Evolutionary conservation across 176 grass and related monocot species (phyloP), one percentile per base, ranked within the genome.

Genomic region (Phragmites australis): DNA sequence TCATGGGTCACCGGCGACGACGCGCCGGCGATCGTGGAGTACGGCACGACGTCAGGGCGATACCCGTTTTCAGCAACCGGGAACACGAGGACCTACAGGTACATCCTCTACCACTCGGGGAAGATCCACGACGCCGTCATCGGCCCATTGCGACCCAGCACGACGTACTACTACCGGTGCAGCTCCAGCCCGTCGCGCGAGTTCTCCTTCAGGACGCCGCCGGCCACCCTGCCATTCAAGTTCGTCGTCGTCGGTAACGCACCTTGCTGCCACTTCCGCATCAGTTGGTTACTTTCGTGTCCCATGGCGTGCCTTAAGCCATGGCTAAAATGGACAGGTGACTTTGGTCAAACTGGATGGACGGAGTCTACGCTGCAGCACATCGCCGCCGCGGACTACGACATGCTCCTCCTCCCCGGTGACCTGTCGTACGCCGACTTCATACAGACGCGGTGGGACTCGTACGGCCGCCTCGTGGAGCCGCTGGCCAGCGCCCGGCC

Each of bases 141-240:
- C 18, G 95, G 92, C 5, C 92, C 95, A 0, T 74, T 97, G 2
- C 74, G 75, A 11, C 81, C 90, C 2, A 34, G 80, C 80, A 90
- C 87, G 0, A 89, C 91, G 8, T 97, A 97, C 56, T 88, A 90
- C 91, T 97, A 97, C 72, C 88, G 89, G 4, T 97, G 92, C 83
- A 84, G 94, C 10, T 0, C 2, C 75, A 80, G 25, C 69, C 25
- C 18, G 72, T 49, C 68, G 80, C 75, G 87, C 44, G 88, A 94
- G 65, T 72, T 93, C 72, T 94, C 45, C 55, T 88, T 97, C 83
- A 84, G 87, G 45, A 94, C 95, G 13, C 81, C 92, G 54, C 92
- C 95, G 2, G 78, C 88, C 8, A 39, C 40, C 0, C 90, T 97
- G 14, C 92, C 95, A 0, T 2, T 97, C 8, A 86, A 89, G 65